These are phyloP conservation scores for Picochlorum sp. DNA, from an alignment of 139 green algal species.

Conservation along the genomic window DNA sequence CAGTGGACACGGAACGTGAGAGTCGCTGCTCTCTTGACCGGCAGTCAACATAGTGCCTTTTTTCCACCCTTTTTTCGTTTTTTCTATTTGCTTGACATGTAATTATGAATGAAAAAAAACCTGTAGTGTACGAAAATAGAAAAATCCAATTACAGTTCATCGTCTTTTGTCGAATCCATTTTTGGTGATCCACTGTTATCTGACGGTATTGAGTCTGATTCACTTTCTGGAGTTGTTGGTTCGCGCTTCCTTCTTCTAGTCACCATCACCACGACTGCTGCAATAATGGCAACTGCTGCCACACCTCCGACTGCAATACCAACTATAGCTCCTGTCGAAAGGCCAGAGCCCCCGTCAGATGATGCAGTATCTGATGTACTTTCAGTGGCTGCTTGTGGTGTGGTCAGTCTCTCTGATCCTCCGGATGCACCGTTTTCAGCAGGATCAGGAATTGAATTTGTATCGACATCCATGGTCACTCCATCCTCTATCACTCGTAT, in stretches of 20 bases:
- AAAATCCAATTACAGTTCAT: too few species aligned
- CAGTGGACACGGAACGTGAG: conserved; percentile 10
- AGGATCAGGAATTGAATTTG: not conserved
- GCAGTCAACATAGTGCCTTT: not conserved
- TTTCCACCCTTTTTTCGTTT: too few species aligned
- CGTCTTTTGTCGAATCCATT: too few species aligned
- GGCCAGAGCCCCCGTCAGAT: not conserved
- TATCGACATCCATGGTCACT: conserved; percentile 3
- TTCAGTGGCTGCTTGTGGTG: not conserved
- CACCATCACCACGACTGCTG: not conserved
- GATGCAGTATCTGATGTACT: not conserved
- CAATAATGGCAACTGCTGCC: not conserved
- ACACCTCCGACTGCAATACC: conserved; percentile 7
- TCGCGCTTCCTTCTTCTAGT: conserved; percentile 2
- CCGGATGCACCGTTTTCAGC: not conserved
- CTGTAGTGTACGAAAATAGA: too few species aligned
- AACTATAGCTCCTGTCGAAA: conserved; percentile 12
- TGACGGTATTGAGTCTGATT: not conserved
- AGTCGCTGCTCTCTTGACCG: not conserved
- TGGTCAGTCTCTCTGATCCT: not conserved
- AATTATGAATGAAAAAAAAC: too few species aligned
- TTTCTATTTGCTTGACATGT: too few species aligned
- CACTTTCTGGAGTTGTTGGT: not conserved
- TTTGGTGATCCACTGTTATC: not conserved
- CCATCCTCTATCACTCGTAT: not conserved